Percentiles rank a stretch among this genome's conserved stretches.
phyloP scores from a whole-genome alignment of 192 early-diverging fungal genomes.

The Backusella liffmaniae region DNA sequence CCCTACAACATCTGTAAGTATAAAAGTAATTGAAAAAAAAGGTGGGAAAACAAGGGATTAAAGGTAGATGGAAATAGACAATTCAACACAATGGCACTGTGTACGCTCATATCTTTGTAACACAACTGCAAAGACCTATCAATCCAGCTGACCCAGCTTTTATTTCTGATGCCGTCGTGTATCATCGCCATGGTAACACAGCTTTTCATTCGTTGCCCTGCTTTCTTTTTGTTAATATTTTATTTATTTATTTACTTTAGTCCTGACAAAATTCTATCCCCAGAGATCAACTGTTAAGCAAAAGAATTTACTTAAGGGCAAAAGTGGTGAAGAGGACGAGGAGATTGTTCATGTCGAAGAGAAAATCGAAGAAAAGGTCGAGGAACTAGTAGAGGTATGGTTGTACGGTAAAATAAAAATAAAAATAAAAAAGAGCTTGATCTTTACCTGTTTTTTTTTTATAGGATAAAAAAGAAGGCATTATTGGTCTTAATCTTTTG shows the following conservation, averaged over 20 bases:
- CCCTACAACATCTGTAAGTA: slow-evolving; percentile 41
- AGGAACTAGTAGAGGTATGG: not conserved
- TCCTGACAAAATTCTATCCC: slow-evolving; percentile 48
- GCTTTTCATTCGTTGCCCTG: not conserved
- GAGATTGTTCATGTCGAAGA: slow-evolving; percentile 9
- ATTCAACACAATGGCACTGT: slow-evolving; percentile 57
- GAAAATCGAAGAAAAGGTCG: slow-evolving; percentile 3
- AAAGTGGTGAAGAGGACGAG: slow-evolving; percentile 34
- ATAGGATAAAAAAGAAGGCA: not conserved
- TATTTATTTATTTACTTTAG: slow-evolving; percentile 20
- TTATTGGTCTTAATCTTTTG: slow-evolving; percentile 24
- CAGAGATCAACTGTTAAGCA: slow-evolving; percentile 49
- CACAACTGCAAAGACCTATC: slow-evolving; percentile 36
- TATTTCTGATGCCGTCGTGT: slow-evolving; percentile 43
- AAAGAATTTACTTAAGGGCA: slow-evolving; percentile 48
- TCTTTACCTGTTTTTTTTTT: not conserved
- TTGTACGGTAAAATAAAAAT: too few relatives aligned
- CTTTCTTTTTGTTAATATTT: not conserved
- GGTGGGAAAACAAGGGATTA: not conserved
- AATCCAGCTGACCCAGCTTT: slow-evolving; percentile 41
- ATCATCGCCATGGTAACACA: slow-evolving; percentile 49
- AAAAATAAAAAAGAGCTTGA: not conserved
- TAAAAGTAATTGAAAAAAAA: not conserved
- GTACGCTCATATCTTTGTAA: slow-evolving; percentile 62
- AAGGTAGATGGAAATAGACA: slow-evolving; percentile 23